phyloP scores from a whole-genome alignment of 2,329 filamentous ascomycete species.

The Nigrospora sphaerica region DNA sequence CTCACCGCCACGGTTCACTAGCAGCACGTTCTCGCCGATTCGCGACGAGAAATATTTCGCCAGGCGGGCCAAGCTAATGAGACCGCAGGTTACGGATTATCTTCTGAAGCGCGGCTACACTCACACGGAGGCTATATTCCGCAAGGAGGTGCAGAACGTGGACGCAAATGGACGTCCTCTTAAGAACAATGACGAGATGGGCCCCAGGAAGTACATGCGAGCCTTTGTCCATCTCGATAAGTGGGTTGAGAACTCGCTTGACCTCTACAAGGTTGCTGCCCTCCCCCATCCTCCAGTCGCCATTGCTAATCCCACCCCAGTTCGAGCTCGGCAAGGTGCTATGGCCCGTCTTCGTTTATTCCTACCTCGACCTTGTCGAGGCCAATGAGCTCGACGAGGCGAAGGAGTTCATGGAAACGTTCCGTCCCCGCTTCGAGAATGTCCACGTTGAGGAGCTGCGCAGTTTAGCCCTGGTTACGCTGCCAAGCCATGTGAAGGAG shows the following conservation, averaged over 20 bases:
- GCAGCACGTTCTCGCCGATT: too few species aligned
- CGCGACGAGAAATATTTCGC: too few species aligned
- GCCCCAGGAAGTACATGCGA: conserved; percentile 69
- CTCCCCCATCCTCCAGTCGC: neutral
- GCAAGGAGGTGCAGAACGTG: conserved; percentile 80
- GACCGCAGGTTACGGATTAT: conserved; percentile 73
- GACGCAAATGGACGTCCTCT: conserved; percentile 76
- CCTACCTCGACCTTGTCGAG: conserved; percentile 71
- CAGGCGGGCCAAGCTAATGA: neutral
- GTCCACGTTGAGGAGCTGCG: conserved; percentile 77
- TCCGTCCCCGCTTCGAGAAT: conserved; percentile 63
- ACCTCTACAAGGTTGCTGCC: conserved; percentile 73
- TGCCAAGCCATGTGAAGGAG: conserved; percentile 71
- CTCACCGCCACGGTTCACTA: too few species aligned
- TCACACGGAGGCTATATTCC: conserved; percentile 83
- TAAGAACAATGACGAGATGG: conserved; percentile 56
- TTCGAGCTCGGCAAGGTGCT: conserved; percentile 82
- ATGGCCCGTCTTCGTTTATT: conserved; percentile 94
- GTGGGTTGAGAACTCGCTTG: conserved; percentile 88
- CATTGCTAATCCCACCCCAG: conserved; percentile 27
- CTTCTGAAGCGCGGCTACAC: conserved; percentile 92
- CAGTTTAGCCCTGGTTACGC: conserved; percentile 62
- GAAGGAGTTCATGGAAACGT: conserved; percentile 63
- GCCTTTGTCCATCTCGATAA: conserved; percentile 67
- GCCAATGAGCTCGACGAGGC: conserved; percentile 67